Conservation (phyloP, 768 basidiomycete species). For the Termitomyces titanicus region DNA sequence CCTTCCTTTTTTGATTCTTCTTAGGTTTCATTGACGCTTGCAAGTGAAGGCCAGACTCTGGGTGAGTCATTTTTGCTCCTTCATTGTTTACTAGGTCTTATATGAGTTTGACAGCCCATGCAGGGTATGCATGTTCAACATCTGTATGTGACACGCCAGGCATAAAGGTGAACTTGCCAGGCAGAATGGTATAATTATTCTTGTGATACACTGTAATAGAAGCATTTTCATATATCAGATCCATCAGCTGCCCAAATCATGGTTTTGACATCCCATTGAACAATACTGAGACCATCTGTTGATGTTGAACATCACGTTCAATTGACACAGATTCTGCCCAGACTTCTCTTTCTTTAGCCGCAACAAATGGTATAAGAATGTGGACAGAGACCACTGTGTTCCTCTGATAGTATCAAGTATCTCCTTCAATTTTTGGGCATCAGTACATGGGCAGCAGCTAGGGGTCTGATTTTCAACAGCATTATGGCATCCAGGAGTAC, state of each 20-base stretch:
- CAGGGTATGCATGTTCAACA: not conserved
- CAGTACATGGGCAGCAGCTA: not conserved
- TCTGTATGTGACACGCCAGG: not conserved
- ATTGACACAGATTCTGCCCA: not conserved
- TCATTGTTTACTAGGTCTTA: slow-evolving; percentile 3
- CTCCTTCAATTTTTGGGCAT: not conserved
- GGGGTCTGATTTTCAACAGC: too few species aligned
- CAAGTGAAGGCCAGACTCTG: slow-evolving; percentile 10
- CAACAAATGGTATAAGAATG: slow-evolving; percentile 1
- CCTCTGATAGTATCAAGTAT: not conserved
- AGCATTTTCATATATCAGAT: not conserved
- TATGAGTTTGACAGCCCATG: not conserved
- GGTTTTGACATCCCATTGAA: not conserved
- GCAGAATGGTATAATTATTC: not conserved
- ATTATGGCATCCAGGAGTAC: too few species aligned
- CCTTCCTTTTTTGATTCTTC: not conserved
- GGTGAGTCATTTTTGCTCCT: slow-evolving; percentile 2
- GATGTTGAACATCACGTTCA: not conserved
- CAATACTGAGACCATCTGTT: not conserved
- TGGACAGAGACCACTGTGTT: not conserved
- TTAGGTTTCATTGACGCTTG: slow-evolving; percentile 3
- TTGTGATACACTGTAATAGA: not conserved
- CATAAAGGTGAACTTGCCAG: not conserved
- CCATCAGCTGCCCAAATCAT: not conserved
- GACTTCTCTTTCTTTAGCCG: not conserved